Conservation (phyloP, 257 asterid species). For the Przewalskia tangutica region DNA sequence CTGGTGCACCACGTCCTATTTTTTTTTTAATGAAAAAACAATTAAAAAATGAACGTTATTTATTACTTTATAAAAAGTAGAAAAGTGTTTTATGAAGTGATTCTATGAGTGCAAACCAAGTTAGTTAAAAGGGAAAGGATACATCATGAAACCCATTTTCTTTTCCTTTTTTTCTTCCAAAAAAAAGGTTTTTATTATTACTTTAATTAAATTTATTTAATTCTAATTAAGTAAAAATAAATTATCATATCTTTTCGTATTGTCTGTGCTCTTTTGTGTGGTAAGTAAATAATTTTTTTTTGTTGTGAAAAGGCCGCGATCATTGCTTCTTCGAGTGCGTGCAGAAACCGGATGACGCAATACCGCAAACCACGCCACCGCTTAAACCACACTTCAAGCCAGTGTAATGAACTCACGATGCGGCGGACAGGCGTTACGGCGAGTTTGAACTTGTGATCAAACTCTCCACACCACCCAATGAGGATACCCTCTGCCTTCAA, state of each 20-base stretch:
- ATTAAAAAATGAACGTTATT: background rate
- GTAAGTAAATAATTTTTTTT: no score
- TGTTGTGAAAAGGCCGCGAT: no score
- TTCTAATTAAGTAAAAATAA: background rate
- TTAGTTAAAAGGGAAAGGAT: constrained; percentile 17
- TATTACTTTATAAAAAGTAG: constrained; percentile 4
- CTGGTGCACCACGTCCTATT: background rate
- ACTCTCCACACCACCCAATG: no score
- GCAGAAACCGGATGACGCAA: no score
- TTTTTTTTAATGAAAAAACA: background rate
- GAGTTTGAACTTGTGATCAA: no score
- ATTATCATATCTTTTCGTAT: background rate
- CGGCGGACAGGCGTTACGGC: no score
- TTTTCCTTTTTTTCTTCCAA: background rate
- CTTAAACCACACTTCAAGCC: no score
- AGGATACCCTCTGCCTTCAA: no score
- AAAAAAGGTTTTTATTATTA: background rate
- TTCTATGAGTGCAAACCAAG: constrained; percentile 62
- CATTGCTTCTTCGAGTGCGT: no score
- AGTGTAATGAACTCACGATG: no score
- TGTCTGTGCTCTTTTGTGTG: background rate
- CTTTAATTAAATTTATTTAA: background rate
- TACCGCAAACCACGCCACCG: no score
- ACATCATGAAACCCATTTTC: constrained; percentile 1
- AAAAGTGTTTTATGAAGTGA: constrained; percentile 35